These are phyloP conservation scores for Cavenderia fasciculata DNA, from an alignment of 78 protist genomes.

Conservation along the genomic window DNA sequence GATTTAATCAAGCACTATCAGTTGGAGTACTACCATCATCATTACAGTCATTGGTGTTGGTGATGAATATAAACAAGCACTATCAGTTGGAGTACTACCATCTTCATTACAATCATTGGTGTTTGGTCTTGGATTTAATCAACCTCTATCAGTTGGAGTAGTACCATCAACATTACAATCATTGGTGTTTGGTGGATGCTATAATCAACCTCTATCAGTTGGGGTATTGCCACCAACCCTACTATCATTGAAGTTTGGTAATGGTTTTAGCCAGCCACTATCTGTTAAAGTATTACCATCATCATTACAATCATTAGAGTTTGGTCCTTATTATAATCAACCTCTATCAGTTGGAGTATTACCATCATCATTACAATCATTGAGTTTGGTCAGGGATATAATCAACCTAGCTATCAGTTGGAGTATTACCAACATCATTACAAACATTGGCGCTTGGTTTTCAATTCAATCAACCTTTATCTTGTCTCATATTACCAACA, in stretches of 20 bases:
- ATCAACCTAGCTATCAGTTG: no score
- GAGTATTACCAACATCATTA: no score
- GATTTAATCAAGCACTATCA: not conserved
- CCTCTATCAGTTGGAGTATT: not conserved
- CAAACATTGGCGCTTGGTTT: no score
- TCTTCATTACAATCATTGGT: not conserved
- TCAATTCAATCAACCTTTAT: no score
- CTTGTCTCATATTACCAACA: no score
- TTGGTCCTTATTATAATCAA: not conserved
- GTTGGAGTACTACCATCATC: not conserved
- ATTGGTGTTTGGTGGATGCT: slow-evolving; percentile 13
- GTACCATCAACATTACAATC: not conserved
- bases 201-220: not conserved
- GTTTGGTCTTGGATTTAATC: slow-evolving; percentile 5
- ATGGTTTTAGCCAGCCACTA: not conserved
- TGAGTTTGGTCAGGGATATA: not conserved
- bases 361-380: not conserved
- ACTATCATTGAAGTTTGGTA: not conserved
- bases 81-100: no score
- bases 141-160: not conserved
- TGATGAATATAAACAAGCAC: slow-evolving; percentile 13
- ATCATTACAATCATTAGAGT: not conserved
- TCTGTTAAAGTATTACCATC: not conserved
- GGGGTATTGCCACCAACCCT: not conserved
- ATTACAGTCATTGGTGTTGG: not conserved